These are phyloP conservation scores for Isatis lusitanica DNA, from an alignment of 441 rosid genomes.

Conservation along the genomic window DNA sequence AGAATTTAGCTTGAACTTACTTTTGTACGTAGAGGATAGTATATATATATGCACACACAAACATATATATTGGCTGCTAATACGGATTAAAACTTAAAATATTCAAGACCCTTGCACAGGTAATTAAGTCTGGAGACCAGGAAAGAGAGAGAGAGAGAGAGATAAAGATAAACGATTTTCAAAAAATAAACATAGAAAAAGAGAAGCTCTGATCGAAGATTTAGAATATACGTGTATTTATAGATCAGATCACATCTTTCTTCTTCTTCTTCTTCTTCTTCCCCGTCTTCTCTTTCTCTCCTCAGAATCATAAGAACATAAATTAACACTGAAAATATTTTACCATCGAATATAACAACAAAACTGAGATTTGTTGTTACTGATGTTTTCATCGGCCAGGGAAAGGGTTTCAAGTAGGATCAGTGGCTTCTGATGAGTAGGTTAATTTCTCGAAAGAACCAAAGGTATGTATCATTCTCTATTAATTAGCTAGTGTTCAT, in stretches of 20 bases:
- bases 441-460: background rate
- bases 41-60: background rate
- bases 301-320: background rate
- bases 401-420: background rate
- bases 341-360: background rate
- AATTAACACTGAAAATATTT: background rate
- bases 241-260: slow-evolving; percentile 29
- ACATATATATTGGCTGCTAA: background rate
- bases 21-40: background rate
- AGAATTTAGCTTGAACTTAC: background rate
- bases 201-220: slow-evolving; percentile 18
- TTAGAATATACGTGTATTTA: slow-evolving; percentile 10
- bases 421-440: slow-evolving; percentile 13
- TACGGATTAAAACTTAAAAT: slow-evolving; percentile 12
- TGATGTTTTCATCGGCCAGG: slow-evolving; percentile 8
- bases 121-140: slow-evolving; percentile 11
- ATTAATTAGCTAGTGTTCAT: background rate
- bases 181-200: slow-evolving; percentile 26
- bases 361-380: background rate
- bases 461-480: slow-evolving; percentile 24
- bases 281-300: background rate
- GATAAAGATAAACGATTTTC: background rate
- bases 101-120: slow-evolving; percentile 10
- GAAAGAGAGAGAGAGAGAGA: slow-evolving; percentile 10
- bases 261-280: slow-evolving; percentile 9